Evolutionary conservation across 202 grass and related monocot genomes (phyloP), one percentile per base, ranked within the genome.

Genomic region (Panicum virgatum): DNA sequence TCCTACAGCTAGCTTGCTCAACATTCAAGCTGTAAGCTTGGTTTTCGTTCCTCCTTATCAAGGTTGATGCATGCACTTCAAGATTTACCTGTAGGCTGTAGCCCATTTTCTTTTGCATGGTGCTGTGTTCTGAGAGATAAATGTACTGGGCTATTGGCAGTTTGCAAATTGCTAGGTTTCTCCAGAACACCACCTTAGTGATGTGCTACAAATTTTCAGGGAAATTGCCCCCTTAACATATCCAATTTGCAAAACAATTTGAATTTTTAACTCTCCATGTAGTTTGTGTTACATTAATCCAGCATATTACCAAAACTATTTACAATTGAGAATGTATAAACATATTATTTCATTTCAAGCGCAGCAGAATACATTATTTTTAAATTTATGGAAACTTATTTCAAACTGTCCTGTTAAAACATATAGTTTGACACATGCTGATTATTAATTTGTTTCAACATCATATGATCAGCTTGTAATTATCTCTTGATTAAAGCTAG

Each of bases 331-430:
- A 60, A 72, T 47, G 48, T 47, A 62, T 81, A 85, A 69, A 37
- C n/a, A 89, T 81, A 68, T 69, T 38, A 53, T 61, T 69, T 75
- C 67, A 14, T 80, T 57, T 58, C 44, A 14, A 27, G 67, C 13
- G 3, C 30, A 58, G 39, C 18, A 76, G 20, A 74, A 66, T 57
- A 34, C 25, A 85, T 20, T 14, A 27, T 59, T 59, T 47, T 48
- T 13, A 50, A n/a, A 46, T 79, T 60, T 48, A 37, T 29, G 22
- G 34, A 26, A 70, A 45, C 27, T 44, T 44, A 12, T 80, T 88
- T 75, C 25, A 19, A 20, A 51, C 19, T 6, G 34, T 77, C 8
- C 4, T 69, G 42, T 68, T 67, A 25, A 71, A 58, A 59, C 46
- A 69, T 82, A 25, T 44, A 52, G 23, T 75, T 64, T 14, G 15